Evolutionary conservation across 208 protist species (phyloP), one percentile per base, ranked within the genome.

Genomic region (Crithidia sp.): DNA sequence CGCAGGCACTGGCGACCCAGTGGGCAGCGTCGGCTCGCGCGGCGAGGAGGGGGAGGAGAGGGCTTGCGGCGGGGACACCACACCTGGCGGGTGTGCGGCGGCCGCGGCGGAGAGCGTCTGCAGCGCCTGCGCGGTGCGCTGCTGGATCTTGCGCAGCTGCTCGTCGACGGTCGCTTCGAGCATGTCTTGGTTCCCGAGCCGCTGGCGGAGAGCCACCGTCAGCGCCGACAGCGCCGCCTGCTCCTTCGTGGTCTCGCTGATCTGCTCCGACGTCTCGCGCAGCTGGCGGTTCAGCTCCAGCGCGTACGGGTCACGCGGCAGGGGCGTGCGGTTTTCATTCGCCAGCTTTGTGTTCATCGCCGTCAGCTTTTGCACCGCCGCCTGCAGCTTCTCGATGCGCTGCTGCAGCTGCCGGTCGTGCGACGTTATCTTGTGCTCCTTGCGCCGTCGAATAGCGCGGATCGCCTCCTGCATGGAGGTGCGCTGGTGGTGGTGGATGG

Each of bases 231-330:
- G 75, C 5, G 80, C 62, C 59, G 82, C 63, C 54, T 83, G 79
- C 67, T 92, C 85, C 37, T 74, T 77, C 28, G 69, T 70, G 28
- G 43, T 71, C 17, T 79, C 82, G 16, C 72, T 80, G 2, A 89
- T 67, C 49, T 88, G 84, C 50, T 90, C 82, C 7, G 79, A 79
- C n/a, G 81, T 81, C 28, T 87, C 86, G 37, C 83, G 85, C n/a
- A 91, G 67, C 56, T 78, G 84, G 43, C 79, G 76, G 44, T 78
- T 81, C 39, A 94, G 83, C 70, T 88, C 85, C 75, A 89, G 81
- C 28, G 79, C 78, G 67, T 94, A 86, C 37, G 88, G 83, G 67
- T 96, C 91, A 28, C 74, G 69, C n/a, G 86, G 89, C 9, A 94
- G 74, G 6, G 85, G 89, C 50, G 77, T 83, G 66, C 79, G 86